Base-by-base conservation (phyloP, 2,329 filamentous ascomycete species). In the Stenocarpella maydis region DNA sequence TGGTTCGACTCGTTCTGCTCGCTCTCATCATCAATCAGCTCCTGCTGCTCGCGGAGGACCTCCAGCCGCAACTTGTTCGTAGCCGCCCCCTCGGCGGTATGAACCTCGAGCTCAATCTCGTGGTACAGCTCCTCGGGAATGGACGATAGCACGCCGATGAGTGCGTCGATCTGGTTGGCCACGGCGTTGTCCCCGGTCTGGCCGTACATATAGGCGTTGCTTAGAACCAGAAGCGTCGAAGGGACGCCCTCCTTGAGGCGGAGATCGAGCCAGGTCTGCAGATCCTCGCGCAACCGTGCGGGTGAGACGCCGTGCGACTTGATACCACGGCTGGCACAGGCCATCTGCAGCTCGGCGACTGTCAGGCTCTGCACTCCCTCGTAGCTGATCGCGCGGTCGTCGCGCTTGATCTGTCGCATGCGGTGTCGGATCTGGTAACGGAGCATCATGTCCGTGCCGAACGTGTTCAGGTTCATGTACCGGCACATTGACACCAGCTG, bases 21-120 rank as follows among this genome's bases (percentile, higher is more conserved):
- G 73, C 95, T 97, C 85, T 99, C 96, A 79, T 99, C 96, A 73
- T 97, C 91, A 69, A 99, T 99, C 72, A 99, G 89, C 79, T 98
- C 96, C 80, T 99, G 93, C 84, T 99, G 96, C 84, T 99, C 96
- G 87, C 94, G 97, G 78, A 99, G 88, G 19, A 99, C 96, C 84
- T 99, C 96, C 50, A 99, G 91, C 79, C 96, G 92, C 86, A 98
- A 96, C 87, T 97, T 98, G 88, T 99, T 99, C 74, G 96, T 99
- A 28, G 96, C 96, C 14, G 95, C 95, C 71, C 96, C 96, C 83
- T 99, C 96, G 60, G 95, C 95, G 71, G 91, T 97, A 86, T 98
- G 94, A 12, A 99, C 94, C 83, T 99, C 96, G 39, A 99, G 91
- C 82, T 98, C 96, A 73, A 99, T 98, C 85, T 99, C 96, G 86